Percentiles rank a stretch among this genome's conserved stretches.
Conservation (phyloP, 768 basidiomycete genomes). For the Coprinopsis marcescibilis region DNA sequence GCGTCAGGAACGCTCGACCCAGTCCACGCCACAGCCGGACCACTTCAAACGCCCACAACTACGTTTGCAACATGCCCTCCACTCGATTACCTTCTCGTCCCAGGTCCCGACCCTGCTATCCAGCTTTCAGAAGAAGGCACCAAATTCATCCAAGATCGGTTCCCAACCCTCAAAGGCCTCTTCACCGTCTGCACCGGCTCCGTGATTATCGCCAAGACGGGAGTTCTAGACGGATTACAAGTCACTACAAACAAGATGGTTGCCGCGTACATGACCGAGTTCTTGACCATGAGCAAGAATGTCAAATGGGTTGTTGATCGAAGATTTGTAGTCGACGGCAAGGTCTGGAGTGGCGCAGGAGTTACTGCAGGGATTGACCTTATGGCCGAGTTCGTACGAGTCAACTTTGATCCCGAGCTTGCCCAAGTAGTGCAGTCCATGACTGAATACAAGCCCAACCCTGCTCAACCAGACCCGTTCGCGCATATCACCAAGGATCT, state of each 20-base stretch:
- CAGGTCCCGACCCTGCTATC: slow-evolving; percentile 16
- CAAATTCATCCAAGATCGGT: slow-evolving; percentile 14
- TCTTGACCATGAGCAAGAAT: slow-evolving; percentile 12
- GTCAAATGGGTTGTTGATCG: slow-evolving; percentile 25
- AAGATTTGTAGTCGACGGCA: slow-evolving; percentile 23
- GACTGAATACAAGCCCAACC: slow-evolving; percentile 21
- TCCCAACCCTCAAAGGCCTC: slow-evolving; percentile 9
- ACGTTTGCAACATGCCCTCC: slow-evolving; percentile 18
- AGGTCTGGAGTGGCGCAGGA: slow-evolving; percentile 24
- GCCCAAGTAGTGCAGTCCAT: slow-evolving; percentile 17
- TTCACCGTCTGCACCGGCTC: slow-evolving; percentile 20
- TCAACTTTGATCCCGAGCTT: slow-evolving; percentile 19
- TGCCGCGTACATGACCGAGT: neutral
- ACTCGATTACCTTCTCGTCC: slow-evolving; percentile 22
- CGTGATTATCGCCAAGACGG: slow-evolving; percentile 16
- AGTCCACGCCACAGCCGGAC: slow-evolving; percentile 16
- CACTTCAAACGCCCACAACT: slow-evolving; percentile 15
- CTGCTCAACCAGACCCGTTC: slow-evolving; percentile 23
- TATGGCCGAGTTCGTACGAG: slow-evolving; percentile 21
- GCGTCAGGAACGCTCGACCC: slow-evolving; percentile 1
- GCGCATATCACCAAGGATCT: slow-evolving; percentile 19
- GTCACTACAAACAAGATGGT: slow-evolving; percentile 19
- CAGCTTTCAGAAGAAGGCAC: slow-evolving; percentile 12
- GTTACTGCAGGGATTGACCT: slow-evolving; percentile 24
- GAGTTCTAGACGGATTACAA: slow-evolving; percentile 18